Percentiles rank a stretch among this genome's conserved stretches.
These are phyloP conservation scores for Simplicillium aogashimaense DNA, from an alignment of 2,329 filamentous ascomycete species.

Conservation along the genomic window DNA sequence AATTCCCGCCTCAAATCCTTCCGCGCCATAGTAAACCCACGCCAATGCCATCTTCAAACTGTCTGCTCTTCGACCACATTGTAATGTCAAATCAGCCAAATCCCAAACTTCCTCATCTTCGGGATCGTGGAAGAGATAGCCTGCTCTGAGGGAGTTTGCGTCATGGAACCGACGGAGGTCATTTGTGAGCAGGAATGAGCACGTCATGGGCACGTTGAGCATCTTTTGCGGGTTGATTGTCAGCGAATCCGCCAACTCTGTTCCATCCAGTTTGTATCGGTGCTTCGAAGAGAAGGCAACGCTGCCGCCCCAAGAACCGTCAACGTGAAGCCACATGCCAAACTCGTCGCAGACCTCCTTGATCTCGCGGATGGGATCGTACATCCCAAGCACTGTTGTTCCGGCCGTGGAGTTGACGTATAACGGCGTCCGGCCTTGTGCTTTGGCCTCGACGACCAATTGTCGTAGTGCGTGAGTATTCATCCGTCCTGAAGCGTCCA, in stretches of 20 bases:
- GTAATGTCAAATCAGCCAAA: slow-evolving; percentile 81
- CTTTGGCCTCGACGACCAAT: slow-evolving; percentile 50
- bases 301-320: slow-evolving; percentile 82
- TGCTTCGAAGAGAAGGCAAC: slow-evolving; percentile 64
- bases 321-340: slow-evolving; percentile 84
- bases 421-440: slow-evolving; percentile 68
- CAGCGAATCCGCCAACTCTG: slow-evolving; percentile 69
- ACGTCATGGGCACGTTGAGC: slow-evolving; percentile 84
- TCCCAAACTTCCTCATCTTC: slow-evolving; percentile 56
- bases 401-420: slow-evolving; percentile 95
- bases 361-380: slow-evolving; percentile 68
- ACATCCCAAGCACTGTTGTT: slow-evolving; percentile 89
- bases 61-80: slow-evolving; percentile 82
- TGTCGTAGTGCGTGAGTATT: slow-evolving; percentile 52
- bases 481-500: slow-evolving; percentile 67
- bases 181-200: slow-evolving; percentile 73
- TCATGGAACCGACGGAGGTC: slow-evolving; percentile 70
- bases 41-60: slow-evolving; percentile 76
- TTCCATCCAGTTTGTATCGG: slow-evolving; percentile 55
- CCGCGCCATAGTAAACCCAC: slow-evolving; percentile 79
- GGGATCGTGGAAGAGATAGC: slow-evolving; percentile 67
- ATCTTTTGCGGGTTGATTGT: slow-evolving; percentile 96
- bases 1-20: slow-evolving; percentile 60
- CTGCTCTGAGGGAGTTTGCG: slow-evolving; percentile 79
- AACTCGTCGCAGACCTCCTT: slow-evolving; percentile 59